A percentile compares a stretch with the other conserved stretches of the same genome.
phyloP scores from a whole-genome alignment of 2,329 filamentous ascomycete species.

The Trichoderma koningii region DNA sequence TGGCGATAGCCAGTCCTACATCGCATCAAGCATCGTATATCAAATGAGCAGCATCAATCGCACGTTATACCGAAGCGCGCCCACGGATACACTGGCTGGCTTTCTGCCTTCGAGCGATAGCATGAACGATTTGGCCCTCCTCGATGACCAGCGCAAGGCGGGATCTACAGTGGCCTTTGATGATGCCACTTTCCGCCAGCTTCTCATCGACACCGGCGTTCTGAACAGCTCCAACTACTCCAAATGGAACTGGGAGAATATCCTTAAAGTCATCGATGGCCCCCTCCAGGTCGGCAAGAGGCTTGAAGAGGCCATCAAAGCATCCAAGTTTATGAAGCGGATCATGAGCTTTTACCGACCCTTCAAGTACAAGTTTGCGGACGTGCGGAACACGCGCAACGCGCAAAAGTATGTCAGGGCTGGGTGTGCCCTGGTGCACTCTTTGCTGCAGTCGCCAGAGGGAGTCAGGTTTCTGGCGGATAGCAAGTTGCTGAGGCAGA shows the following conservation, averaged over 20 bases:
- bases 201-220: slow-evolving; percentile 77
- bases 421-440: slow-evolving; percentile 85
- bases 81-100: slow-evolving; percentile 46
- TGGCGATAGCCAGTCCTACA: slow-evolving; percentile 69
- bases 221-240: slow-evolving; percentile 84
- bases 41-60: slow-evolving; percentile 97
- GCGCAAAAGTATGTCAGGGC: slow-evolving; percentile 93
- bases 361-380: slow-evolving; percentile 94
- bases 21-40: slow-evolving; percentile 88
- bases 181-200: slow-evolving; percentile 64
- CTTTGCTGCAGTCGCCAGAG: slow-evolving; percentile 80
- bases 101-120: slow-evolving; percentile 48
- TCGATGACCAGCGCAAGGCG: slow-evolving; percentile 59
- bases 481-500: slow-evolving; percentile 89
- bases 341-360: slow-evolving; percentile 93
- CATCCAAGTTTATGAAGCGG: slow-evolving; percentile 93
- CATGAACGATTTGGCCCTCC: slow-evolving; percentile 50
- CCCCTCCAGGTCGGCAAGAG: slow-evolving; percentile 88
- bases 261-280: slow-evolving; percentile 87
- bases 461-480: slow-evolving; percentile 83
- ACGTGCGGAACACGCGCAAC: slow-evolving; percentile 84
- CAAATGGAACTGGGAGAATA: slow-evolving; percentile 98
- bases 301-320: slow-evolving; percentile 89
- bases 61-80: slow-evolving; percentile 79
- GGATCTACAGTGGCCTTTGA: slow-evolving; percentile 53